These are phyloP conservation scores for Exophiala spinifera DNA, from an alignment of 2,329 filamentous ascomycete species.

Conservation along the genomic window DNA sequence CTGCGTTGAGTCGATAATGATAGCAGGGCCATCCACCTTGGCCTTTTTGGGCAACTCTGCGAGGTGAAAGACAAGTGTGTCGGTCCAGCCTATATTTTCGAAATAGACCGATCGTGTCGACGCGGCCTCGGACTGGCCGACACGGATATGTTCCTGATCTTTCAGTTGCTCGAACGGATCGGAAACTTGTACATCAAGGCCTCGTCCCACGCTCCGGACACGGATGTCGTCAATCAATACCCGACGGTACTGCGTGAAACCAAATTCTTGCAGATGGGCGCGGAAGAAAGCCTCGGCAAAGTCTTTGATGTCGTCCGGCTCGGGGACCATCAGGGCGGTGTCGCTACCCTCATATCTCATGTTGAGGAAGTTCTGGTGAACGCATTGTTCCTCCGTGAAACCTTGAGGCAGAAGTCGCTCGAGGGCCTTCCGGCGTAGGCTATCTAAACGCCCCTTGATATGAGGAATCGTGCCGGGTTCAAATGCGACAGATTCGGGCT, in stretches of 20 bases:
- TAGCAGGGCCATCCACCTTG: slow-evolving; percentile 32
- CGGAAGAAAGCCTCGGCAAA: slow-evolving; percentile 79
- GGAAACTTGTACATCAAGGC: slow-evolving; percentile 53
- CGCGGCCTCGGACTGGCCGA: background rate
- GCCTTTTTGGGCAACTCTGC: slow-evolving; percentile 35
- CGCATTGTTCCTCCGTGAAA: slow-evolving; percentile 40
- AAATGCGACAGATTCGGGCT: slow-evolving; percentile 38
- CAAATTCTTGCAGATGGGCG: slow-evolving; percentile 87
- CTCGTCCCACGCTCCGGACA: slow-evolving; percentile 68
- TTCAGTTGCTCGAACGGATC: slow-evolving; percentile 60
- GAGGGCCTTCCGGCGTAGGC: slow-evolving; percentile 36
- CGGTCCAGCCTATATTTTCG: slow-evolving; percentile 34
- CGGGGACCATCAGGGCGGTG: slow-evolving; percentile 47
- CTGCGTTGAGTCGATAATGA: slow-evolving; percentile 43
- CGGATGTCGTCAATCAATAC: slow-evolving; percentile 88
- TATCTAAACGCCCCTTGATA: slow-evolving; percentile 71
- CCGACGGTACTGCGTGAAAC: slow-evolving; percentile 81
- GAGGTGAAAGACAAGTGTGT: slow-evolving; percentile 39
- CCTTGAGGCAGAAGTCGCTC: slow-evolving; percentile 43
- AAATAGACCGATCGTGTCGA: slow-evolving; percentile 30
- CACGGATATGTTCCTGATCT: too few relatives aligned
- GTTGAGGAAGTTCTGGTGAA: slow-evolving; percentile 45
- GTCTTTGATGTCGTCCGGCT: slow-evolving; percentile 64
- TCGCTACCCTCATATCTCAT: slow-evolving; percentile 52
- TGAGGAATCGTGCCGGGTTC: slow-evolving; percentile 49